Conservation (phyloP, 305 asterid genomes). For the Solanum aculeatissimum region DNA sequence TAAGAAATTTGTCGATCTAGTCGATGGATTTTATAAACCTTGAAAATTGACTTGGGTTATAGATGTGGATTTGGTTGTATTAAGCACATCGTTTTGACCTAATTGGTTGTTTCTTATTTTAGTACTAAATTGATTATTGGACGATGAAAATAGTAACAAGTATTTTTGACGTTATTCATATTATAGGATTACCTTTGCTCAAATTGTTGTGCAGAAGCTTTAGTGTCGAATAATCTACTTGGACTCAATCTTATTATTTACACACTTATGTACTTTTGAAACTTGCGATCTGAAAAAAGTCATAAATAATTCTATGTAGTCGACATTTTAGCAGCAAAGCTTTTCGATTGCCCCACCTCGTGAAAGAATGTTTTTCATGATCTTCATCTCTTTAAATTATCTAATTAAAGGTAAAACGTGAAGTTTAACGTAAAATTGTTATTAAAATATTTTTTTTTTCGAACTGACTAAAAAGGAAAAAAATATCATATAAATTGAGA, state of each 20-base stretch:
- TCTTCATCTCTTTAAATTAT: not conserved
- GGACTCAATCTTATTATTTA: not conserved
- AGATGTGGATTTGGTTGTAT: not conserved
- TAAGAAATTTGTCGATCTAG: not conserved
- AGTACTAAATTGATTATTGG: not conserved
- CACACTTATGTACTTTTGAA: not conserved
- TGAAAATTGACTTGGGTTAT: not conserved
- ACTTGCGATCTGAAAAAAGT: not conserved
- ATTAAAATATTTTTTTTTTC: no score
- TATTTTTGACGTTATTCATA: not conserved
- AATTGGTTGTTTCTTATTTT: not conserved
- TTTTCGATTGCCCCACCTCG: not conserved
- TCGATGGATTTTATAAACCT: not conserved
- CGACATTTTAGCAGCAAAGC: not conserved
- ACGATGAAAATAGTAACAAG: not conserved
- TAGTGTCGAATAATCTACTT: not conserved
- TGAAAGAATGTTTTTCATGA: not conserved
- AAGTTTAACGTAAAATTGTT: no score
- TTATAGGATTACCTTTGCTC: not conserved
- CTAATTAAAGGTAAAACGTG: no score
- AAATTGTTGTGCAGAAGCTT: not conserved
- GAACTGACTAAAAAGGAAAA: no score
- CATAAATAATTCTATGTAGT: not conserved
- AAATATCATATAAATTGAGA: no score
- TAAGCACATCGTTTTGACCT: not conserved